A percentile compares a stretch with the other conserved stretches of the same genome.
Evolutionary conservation across 192 early-diverging fungal genomes (phyloP).

Genomic region (Coemansia sp.): DNA sequence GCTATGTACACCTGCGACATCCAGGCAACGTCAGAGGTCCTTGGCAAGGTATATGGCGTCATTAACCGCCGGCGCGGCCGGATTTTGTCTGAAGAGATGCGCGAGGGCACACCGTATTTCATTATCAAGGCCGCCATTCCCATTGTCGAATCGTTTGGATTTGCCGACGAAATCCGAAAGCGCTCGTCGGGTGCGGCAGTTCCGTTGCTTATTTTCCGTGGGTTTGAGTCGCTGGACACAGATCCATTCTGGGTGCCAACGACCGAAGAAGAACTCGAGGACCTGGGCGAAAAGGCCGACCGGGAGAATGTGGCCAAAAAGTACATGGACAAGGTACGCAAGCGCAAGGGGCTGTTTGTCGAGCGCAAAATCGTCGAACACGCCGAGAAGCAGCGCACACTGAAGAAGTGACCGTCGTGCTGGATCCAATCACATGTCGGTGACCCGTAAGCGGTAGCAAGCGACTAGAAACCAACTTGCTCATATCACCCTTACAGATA

Average conservation of each 20-base stretch:
- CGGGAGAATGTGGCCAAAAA: conserved; percentile 91
- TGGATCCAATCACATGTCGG: neutral
- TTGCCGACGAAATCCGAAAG: conserved; percentile 96
- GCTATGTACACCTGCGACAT: conserved; percentile 98
- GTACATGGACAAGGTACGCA: conserved; percentile 94
- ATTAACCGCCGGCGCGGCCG: conserved; percentile 85
- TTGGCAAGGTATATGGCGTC: conserved; percentile 95
- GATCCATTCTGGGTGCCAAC: conserved; percentile 99
- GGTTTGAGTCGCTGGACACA: conserved; percentile 85
- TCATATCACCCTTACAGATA: too few species aligned
- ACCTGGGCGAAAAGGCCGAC: conserved; percentile 96
- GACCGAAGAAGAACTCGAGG: conserved; percentile 89
- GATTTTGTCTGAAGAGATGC: conserved; percentile 92
- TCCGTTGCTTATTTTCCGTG: conserved; percentile 92
- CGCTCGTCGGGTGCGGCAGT: conserved; percentile 91
- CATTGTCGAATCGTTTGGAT: conserved; percentile 98
- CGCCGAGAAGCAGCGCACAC: conserved; percentile 77
- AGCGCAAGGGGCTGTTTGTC: conserved; percentile 92
- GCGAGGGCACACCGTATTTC: conserved; percentile 97
- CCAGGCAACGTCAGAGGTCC: conserved; percentile 88
- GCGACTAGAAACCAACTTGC: neutral
- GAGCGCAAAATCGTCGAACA: conserved; percentile 86
- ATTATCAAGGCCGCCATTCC: conserved; percentile 82
- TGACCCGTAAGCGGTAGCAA: neutral
- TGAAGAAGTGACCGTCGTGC: conserved; percentile 59